Conservation (phyloP, 257 asterid species). For the Jacaranda mimosifolia region DNA sequence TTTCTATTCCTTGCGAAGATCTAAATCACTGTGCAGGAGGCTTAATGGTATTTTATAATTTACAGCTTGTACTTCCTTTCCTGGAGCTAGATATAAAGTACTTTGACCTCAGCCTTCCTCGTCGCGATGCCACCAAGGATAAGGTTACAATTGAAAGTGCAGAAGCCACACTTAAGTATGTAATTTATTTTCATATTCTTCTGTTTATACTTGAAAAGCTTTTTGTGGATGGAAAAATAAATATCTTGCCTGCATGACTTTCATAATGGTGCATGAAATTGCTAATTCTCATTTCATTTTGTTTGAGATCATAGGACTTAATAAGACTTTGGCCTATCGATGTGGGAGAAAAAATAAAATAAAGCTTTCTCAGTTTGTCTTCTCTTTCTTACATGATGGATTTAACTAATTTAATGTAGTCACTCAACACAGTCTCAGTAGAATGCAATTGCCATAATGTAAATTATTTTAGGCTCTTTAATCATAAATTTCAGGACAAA, state of each 20-base stretch:
- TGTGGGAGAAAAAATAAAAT: too few species aligned
- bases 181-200: constrained; percentile 21
- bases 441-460: too few species aligned
- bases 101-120: constrained; percentile 75
- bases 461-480: too few species aligned
- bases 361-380: too few species aligned
- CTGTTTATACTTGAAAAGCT: constrained; percentile 1
- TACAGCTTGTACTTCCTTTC: constrained; percentile 75
- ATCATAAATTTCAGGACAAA: too few species aligned
- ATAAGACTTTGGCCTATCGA: too few species aligned
- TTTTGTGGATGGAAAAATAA: background rate
- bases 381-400: too few species aligned
- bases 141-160: constrained; percentile 79
- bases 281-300: background rate
- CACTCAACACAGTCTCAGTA: too few species aligned
- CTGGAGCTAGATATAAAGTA: constrained; percentile 78
- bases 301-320: background rate
- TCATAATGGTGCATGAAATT: constrained; percentile 10
- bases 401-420: too few species aligned
- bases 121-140: constrained; percentile 74
- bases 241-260: constrained; percentile 17
- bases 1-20: background rate
- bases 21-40: background rate
- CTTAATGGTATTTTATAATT: constrained; percentile 22
- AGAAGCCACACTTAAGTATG: constrained; percentile 79